Base-by-base conservation (phyloP, 306 rosid species). In the Geum urbanum region DNA sequence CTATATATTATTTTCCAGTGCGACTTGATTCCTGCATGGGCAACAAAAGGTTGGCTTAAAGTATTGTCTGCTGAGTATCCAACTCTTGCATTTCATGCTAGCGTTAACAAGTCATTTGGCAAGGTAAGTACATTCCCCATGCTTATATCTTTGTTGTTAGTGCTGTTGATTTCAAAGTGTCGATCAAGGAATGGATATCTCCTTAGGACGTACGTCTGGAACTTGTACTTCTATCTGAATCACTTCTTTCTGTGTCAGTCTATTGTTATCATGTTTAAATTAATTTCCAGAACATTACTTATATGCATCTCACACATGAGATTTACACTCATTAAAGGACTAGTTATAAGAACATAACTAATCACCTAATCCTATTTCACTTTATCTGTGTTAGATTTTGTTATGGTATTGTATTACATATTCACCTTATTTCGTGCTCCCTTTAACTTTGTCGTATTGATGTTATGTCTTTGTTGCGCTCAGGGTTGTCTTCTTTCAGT, bases 401-500 rank as follows among this genome's bases (percentile, higher is more conserved):
- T n/a, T n/a, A n/a, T n/a, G n/a, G n/a, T n/a, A n/a, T n/a, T n/a
- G n/a, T n/a, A n/a, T n/a, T n/a, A n/a, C n/a, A n/a, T n/a, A n/a
- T n/a, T n/a, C n/a, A n/a, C n/a, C n/a, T n/a, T n/a, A n/a, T n/a
- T n/a, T n/a, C n/a, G n/a, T n/a, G n/a, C n/a, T n/a, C n/a, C n/a
- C n/a, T n/a, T n/a, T n/a, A n/a, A n/a, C n/a, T n/a, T n/a, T n/a
- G n/a, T n/a, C n/a, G n/a, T n/a, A n/a, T n/a, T n/a, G n/a, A n/a
- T n/a, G n/a, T n/a, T n/a, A n/a, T n/a, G n/a, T n/a, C 43, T 41
- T 82, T 48, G 45, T 77, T 72, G 48, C 54, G 47, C 20, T 24
- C 65, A 90, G 98, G 96, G 97, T 69, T 88, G 96, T 74, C 98
- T 94, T 68, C 89, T 90, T 32, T 94, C 98, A 0, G 95, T 94